A percentile compares a stretch with the other conserved stretches of the same genome.
phyloP scores from a whole-genome alignment of 345 rosid species.

The Toxicodendron radicans region DNA sequence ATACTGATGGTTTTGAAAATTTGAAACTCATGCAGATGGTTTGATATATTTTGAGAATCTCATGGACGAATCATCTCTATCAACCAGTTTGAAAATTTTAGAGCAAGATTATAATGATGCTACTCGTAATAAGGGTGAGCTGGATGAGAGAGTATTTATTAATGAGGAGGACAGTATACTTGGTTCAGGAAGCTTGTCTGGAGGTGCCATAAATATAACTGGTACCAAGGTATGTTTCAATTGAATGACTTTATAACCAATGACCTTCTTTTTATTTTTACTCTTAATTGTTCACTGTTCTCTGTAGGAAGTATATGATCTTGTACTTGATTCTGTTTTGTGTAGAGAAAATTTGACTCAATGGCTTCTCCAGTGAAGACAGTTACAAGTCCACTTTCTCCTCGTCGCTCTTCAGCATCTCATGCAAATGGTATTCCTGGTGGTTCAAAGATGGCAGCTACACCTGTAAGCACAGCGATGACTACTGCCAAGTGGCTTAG shows the following conservation, averaged over 20 bases:
- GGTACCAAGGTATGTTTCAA: conserved; percentile 57
- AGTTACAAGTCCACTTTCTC: conserved; percentile 80
- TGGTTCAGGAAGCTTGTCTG: conserved; percentile 70
- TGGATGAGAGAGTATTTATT: conserved; percentile 86
- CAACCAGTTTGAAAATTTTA: conserved; percentile 56
- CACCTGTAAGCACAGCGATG: conserved; percentile 94
- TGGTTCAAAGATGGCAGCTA: conserved; percentile 60
- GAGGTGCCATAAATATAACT: conserved; percentile 51
- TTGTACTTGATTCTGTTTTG: conserved; percentile 15
- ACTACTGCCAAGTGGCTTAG: conserved; percentile 99
- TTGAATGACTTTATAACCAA: neutral
- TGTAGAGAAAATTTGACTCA: conserved; percentile 69
- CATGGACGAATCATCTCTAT: conserved; percentile 75
- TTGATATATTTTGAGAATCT: conserved; percentile 81
- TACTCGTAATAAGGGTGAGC: conserved; percentile 58
- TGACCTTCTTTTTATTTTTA: neutral
- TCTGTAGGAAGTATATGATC: conserved; percentile 9
- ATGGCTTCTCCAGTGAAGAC: conserved; percentile 82
- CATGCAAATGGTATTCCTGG: conserved; percentile 57
- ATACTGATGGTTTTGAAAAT: conserved; percentile 17
- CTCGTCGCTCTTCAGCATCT: conserved; percentile 67
- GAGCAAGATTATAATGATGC: conserved; percentile 77
- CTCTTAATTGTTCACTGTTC: neutral
- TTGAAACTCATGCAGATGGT: conserved; percentile 59
- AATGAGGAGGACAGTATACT: conserved; percentile 86